Evolutionary conservation across 305 asterid species (phyloP).

Genomic region (Coffea humblotiana): DNA sequence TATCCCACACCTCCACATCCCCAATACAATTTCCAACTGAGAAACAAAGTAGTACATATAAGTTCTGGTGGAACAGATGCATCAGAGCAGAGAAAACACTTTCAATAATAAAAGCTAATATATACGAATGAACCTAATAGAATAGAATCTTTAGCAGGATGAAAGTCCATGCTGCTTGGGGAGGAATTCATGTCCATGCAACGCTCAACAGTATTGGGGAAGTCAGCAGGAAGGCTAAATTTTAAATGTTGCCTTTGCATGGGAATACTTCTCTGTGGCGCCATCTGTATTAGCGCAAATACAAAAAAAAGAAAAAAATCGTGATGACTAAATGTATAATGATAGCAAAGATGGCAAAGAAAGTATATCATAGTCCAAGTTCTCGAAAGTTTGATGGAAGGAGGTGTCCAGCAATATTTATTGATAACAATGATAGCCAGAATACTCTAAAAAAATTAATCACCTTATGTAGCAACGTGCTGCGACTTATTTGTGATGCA

Average conservation of each 20-base stretch:
- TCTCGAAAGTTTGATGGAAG: neutral
- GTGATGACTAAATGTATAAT: conserved; percentile 1
- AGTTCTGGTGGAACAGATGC: conserved; percentile 12
- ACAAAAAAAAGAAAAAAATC: neutral
- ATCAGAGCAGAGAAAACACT: conserved; percentile 1
- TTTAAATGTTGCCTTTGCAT: conserved; percentile 22
- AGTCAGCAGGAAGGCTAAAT: conserved; percentile 32
- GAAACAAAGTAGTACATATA: conserved; percentile 17
- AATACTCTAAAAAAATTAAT: conserved; percentile 5
- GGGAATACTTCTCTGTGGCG: conserved; percentile 18
- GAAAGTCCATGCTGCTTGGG: conserved; percentile 66
- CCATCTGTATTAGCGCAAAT: conserved; percentile 40
- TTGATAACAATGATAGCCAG: neutral
- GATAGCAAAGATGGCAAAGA: conserved; percentile 15
- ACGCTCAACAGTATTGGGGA: conserved; percentile 53
- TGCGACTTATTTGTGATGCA: conserved; percentile 24
- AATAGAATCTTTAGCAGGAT: conserved; percentile 60
- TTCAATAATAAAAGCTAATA: neutral
- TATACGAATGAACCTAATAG: conserved; percentile 50
- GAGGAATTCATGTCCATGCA: conserved; percentile 38
- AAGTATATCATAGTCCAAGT: neutral
- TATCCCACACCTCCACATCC: conserved; percentile 58
- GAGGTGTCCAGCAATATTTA: conserved; percentile 9
- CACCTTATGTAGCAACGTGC: conserved; percentile 47
- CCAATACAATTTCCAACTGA: conserved; percentile 59